These are phyloP conservation scores for Fusarium sp. DNA, from an alignment of 2,329 filamentous ascomycete genomes.

Conservation along the genomic window DNA sequence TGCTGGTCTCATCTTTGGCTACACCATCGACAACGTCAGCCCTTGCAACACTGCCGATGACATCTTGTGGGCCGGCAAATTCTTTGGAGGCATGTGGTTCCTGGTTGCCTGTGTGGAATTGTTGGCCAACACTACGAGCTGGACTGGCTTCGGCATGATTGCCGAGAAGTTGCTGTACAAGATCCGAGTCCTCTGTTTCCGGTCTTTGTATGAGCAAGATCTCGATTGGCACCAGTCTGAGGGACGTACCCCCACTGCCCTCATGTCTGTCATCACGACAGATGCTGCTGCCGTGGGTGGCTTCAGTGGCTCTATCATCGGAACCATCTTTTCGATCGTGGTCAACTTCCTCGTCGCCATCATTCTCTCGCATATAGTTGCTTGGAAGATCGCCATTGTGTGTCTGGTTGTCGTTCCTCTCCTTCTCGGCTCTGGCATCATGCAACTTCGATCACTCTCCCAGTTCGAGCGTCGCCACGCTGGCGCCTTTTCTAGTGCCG, in stretches of 20 bases:
- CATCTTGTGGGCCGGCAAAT: constrained; percentile 53
- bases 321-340: constrained; percentile 73
- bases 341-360: constrained; percentile 77
- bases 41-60: constrained; percentile 54
- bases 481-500: constrained; percentile 71
- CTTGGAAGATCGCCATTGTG: constrained; percentile 81
- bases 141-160: constrained; percentile 57
- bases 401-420: constrained; percentile 76
- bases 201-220: constrained; percentile 73
- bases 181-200: constrained; percentile 71
- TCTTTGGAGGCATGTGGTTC: constrained; percentile 68
- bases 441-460: constrained; percentile 72
- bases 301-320: constrained; percentile 76
- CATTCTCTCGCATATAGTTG: constrained; percentile 75
- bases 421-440: constrained; percentile 74
- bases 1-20: constrained; percentile 63
- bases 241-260: constrained; percentile 67
- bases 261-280: constrained; percentile 75
- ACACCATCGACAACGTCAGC: constrained; percentile 57
- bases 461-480: constrained; percentile 72
- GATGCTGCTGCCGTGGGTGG: constrained; percentile 75
- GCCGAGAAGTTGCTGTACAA: constrained; percentile 74
- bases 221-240: constrained; percentile 77
- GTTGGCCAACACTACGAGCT: constrained; percentile 66
- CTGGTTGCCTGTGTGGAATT: constrained; percentile 60